These are phyloP conservation scores for Aspergillus oerlinghausenensis DNA, from an alignment of 2,329 filamentous ascomycete genomes.

Conservation along the genomic window DNA sequence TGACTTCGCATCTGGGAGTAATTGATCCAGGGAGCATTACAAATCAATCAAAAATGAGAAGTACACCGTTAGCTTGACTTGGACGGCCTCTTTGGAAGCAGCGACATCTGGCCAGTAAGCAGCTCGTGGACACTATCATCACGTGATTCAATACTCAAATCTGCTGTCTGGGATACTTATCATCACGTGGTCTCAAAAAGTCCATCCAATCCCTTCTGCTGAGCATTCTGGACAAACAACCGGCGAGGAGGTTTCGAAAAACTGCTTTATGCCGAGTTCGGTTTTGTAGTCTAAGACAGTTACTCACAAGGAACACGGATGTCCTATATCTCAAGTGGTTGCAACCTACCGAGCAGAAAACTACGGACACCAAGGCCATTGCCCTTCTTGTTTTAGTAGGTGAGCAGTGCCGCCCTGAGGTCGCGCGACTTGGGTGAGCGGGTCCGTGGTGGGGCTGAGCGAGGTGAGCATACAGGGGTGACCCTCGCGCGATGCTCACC, in stretches of 20 bases:
- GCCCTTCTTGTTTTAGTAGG: not conserved
- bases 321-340: not conserved
- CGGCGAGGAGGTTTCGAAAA: not conserved
- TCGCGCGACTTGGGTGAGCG: not conserved
- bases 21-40: not conserved
- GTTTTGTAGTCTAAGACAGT: not conserved
- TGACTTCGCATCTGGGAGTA: not conserved
- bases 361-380: not conserved
- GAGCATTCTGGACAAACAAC: not conserved
- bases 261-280: not conserved
- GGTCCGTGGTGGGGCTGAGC: not conserved
- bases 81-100: not conserved
- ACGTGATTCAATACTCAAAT: slow-evolving; percentile 5
- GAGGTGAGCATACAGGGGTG: too few relatives aligned
- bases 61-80: not conserved
- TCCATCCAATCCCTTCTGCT: not conserved
- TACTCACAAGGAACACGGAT: not conserved
- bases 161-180: slow-evolving; percentile 6
- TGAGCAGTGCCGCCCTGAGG: not conserved
- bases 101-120: not conserved
- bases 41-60: not conserved
- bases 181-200: slow-evolving; percentile 13
- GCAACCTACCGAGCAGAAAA: not conserved
- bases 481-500: too few relatives aligned
- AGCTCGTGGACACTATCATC: not conserved